Base-by-base conservation (phyloP, 2,329 filamentous ascomycete genomes). In the Ceratocystis huliohia region DNA sequence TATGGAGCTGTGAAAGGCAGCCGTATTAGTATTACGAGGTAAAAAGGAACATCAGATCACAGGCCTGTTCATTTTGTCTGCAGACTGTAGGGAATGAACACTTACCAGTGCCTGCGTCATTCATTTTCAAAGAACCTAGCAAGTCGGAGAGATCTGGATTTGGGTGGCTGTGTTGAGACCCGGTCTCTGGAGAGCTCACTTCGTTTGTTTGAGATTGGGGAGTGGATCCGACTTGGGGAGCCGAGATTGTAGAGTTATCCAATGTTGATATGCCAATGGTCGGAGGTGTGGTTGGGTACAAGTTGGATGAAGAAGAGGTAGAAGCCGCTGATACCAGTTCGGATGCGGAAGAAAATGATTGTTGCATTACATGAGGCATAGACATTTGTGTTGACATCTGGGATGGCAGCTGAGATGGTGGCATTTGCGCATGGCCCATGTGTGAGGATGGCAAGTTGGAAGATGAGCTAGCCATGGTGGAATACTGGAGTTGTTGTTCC, bases 71-170 rank as follows among this genome's bases (percentile, higher is more conserved):
- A 53, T 28, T 10, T 4, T 28, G 10, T 15, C 5, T 1, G 0
- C 20, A 2, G n/a, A 53, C 6, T 17, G 10, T 5, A 15, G 7
- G 15, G 5, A 33, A 48, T 5, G 22, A 25, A 10, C 53, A 20
- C 84, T 76, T 80, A 94, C 89, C 91, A 74, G 91, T 88, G 69
- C 91, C 93, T 50, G 85, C 87, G 73, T 93, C 89, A 69, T 95
- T 88, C 71, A 97, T 91, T 72, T 89, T 92, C 15, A 97, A 80
- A 53, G 90, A 88, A 6, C 93, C 93, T 48, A 97, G 80, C 10
- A 94, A 84, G 72, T 95, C 89, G 13, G 87, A 85, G 2, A 96
- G 80, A 71, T 89, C 87, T 48, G 87, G 83, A 65, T 88, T 83
- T 37, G 83, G 85, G 68, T 88, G 88, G 46, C 88, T 84, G 33